Conservation (phyloP, 345 rosid genomes). For the Nephelium lappaceum region DNA sequence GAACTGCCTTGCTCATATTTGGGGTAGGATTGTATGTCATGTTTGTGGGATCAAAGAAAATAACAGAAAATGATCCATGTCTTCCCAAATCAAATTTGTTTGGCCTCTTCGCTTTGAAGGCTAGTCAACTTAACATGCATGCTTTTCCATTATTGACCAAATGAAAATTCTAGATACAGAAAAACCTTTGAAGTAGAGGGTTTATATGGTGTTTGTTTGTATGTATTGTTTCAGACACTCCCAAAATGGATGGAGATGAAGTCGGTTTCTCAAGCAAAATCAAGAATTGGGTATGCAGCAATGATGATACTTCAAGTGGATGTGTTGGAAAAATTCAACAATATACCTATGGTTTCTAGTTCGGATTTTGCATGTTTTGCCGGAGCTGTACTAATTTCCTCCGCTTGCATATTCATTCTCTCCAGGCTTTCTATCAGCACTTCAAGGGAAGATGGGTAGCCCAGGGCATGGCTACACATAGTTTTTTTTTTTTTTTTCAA, state of each 20-base stretch:
- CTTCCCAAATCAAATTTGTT: slow-evolving; percentile 50
- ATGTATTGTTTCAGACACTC: slow-evolving; percentile 37
- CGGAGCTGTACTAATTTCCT: slow-evolving; percentile 56
- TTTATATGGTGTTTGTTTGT: background rate
- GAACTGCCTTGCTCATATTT: slow-evolving; percentile 63
- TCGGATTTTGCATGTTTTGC: slow-evolving; percentile 75
- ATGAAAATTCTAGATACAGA: background rate
- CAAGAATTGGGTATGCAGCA: slow-evolving; percentile 68
- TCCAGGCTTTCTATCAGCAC: slow-evolving; percentile 46
- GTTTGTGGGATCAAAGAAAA: slow-evolving; percentile 57
- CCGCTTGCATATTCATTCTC: slow-evolving; percentile 61
- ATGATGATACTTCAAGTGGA: slow-evolving; percentile 78
- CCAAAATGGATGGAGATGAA: slow-evolving; percentile 57
- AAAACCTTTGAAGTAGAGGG: no score
- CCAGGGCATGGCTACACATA: background rate
- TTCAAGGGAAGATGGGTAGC: slow-evolving; percentile 10
- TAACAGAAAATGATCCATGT: slow-evolving; percentile 17
- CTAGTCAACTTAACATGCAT: slow-evolving; percentile 1
- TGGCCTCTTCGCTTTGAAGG: slow-evolving; percentile 56
- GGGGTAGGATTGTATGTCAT: slow-evolving; percentile 62
- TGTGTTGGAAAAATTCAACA: slow-evolving; percentile 64
- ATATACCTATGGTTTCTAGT: slow-evolving; percentile 46
- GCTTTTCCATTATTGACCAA: background rate
- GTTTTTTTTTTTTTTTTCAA: background rate
- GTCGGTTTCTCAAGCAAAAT: slow-evolving; percentile 63